Percentiles rank a stretch among this genome's conserved stretches.
Evolutionary conservation across 257 asterid species (phyloP).

Genomic region (Jacaranda copaia): DNA sequence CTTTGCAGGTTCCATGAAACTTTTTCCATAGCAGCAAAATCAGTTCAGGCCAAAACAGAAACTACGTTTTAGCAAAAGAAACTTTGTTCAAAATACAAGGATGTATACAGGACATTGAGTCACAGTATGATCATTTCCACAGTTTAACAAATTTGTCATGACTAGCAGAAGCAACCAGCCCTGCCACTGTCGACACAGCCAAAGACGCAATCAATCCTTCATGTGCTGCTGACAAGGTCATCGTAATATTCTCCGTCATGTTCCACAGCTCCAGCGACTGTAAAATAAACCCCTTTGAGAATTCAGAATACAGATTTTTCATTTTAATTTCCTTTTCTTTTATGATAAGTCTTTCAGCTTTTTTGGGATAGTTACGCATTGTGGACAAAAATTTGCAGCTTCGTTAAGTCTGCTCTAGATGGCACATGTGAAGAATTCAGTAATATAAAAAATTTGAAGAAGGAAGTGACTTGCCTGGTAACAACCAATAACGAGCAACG

Average conservation of each 20-base stretch:
- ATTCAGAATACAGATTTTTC: too few species aligned
- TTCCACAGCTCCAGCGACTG: constrained; percentile 95
- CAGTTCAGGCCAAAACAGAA: background rate
- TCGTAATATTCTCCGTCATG: constrained; percentile 76
- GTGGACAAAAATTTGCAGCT: too few species aligned
- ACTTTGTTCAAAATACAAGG: background rate
- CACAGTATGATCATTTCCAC: background rate
- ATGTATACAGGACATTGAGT: background rate
- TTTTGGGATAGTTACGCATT: too few species aligned
- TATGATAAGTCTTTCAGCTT: too few species aligned
- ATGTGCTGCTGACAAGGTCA: constrained; percentile 75
- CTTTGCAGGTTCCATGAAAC: constrained; percentile 25
- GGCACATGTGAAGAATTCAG: background rate
- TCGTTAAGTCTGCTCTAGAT: too few species aligned
- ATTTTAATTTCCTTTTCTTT: too few species aligned
- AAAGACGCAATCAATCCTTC: constrained; percentile 79
- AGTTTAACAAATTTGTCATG: too few species aligned
- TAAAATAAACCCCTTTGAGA: background rate
- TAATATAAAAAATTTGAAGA: background rate
- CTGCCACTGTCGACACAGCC: constrained; percentile 73
- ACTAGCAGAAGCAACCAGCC: constrained; percentile 91
- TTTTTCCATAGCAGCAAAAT: constrained; percentile 13
- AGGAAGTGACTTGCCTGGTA: constrained; percentile 73
- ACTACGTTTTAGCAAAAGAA: background rate
- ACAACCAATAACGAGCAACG: constrained; percentile 89